phyloP scores from a whole-genome alignment of 2,329 filamentous ascomycete species.

The Ambrosiella xylebori region DNA sequence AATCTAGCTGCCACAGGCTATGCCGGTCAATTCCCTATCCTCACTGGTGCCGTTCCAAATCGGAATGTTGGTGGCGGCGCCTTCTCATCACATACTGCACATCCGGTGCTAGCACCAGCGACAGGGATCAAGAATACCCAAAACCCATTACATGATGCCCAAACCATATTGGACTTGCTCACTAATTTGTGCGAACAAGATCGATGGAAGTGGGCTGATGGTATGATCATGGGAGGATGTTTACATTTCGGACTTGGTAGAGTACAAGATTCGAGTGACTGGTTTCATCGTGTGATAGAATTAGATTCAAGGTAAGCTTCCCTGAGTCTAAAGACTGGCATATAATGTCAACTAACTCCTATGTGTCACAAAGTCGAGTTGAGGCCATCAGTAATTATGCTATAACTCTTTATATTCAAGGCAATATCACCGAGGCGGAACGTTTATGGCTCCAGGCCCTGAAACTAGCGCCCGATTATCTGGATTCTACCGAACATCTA shows the following conservation, averaged over 20 bases:
- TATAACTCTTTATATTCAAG: conserved; percentile 70
- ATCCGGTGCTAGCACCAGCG: too few relatives aligned
- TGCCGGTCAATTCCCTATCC: background rate
- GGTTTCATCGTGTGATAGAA: conserved; percentile 49
- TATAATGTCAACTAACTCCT: conserved; percentile 16
- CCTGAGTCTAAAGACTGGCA: background rate
- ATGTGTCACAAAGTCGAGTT: conserved; percentile 45
- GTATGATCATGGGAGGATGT: conserved; percentile 80
- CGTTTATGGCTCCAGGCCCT: conserved; percentile 74
- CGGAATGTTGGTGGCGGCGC: too few relatives aligned
- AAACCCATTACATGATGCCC: conserved; percentile 26
- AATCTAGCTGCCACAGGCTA: background rate
- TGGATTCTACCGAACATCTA: conserved; percentile 89
- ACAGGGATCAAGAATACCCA: background rate
- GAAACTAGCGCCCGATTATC: conserved; percentile 65
- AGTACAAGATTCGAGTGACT: conserved; percentile 58
- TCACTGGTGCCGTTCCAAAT: background rate
- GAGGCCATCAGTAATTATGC: conserved; percentile 90
- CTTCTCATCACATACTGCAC: too few relatives aligned
- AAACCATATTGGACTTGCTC: conserved; percentile 52
- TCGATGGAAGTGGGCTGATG: conserved; percentile 79
- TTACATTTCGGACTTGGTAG: conserved; percentile 77
- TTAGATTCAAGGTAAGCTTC: conserved; percentile 36
- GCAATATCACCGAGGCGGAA: conserved; percentile 69
- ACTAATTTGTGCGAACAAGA: conserved; percentile 61